Evolutionary conservation across 2,329 filamentous ascomycete genomes (phyloP).

Genomic region (Epichloe gansuensis): DNA sequence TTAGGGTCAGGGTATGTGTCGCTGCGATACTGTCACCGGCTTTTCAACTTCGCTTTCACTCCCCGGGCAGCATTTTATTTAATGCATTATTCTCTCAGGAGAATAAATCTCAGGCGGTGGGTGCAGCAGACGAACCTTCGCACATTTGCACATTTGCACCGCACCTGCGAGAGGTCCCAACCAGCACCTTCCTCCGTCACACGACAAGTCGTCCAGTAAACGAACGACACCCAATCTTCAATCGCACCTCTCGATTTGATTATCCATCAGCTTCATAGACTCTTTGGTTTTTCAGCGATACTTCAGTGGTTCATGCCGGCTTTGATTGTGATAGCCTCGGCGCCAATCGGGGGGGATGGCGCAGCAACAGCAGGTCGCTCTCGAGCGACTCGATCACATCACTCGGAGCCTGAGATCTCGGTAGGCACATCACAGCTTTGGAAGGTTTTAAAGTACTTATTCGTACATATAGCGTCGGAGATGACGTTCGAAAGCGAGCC

Average conservation of each 20-base stretch:
- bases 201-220: not conserved
- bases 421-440: slow-evolving; percentile 21
- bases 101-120: not conserved
- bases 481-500: slow-evolving; percentile 39
- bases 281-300: not conserved
- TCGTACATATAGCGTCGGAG: slow-evolving; percentile 20
- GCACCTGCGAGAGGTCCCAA: slow-evolving; percentile 3
- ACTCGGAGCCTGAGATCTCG: slow-evolving; percentile 43
- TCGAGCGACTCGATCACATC: slow-evolving; percentile 42
- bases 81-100: not conserved
- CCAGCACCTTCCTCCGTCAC: slow-evolving; percentile 4
- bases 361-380: slow-evolving; percentile 38
- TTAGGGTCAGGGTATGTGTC: not conserved
- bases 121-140: not conserved
- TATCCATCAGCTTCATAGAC: not conserved
- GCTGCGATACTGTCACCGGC: not conserved
- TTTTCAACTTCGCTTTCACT: not conserved
- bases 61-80: not conserved
- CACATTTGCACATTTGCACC: slow-evolving; percentile 2
- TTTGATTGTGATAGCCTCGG: slow-evolving; percentile 12
- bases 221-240: not conserved
- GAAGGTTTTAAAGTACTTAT: slow-evolving; percentile 8
- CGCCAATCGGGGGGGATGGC: slow-evolving; percentile 23
- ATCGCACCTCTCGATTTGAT: not conserved
- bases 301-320: slow-evolving; percentile 15